A percentile compares a stretch with the other conserved stretches of the same genome.
Evolutionary conservation across 805 yeast genomes (phyloP).

Genomic region (Wickerhamiella lipophila): DNA sequence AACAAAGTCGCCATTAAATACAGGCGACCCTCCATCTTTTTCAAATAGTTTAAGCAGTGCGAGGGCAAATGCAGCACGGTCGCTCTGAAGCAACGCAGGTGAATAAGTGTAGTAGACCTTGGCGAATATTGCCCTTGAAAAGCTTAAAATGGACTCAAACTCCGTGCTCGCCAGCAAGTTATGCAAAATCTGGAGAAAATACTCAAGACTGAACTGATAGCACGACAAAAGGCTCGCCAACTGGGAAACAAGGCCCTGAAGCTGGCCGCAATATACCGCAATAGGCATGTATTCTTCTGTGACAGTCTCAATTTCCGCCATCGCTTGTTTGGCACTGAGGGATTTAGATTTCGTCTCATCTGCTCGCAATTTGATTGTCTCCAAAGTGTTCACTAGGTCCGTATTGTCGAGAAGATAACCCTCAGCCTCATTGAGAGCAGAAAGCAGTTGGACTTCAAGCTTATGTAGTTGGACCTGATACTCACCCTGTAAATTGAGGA

Average conservation of each 20-base stretch:
- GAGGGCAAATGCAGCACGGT: conserved; percentile 32
- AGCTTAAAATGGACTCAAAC: conserved; percentile 17
- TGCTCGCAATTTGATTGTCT: conserved; percentile 52
- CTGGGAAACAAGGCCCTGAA: conserved; percentile 38
- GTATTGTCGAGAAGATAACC: conserved; percentile 57
- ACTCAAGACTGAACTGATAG: conserved; percentile 47
- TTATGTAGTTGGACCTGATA: conserved; percentile 41
- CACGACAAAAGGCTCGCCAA: conserved; percentile 36
- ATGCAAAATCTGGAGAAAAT: conserved; percentile 30
- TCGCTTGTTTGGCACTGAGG: conserved; percentile 40
- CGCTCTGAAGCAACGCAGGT: conserved; percentile 35
- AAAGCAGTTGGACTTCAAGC: conserved; percentile 49
- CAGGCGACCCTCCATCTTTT: neutral
- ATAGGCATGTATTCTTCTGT: conserved; percentile 39
- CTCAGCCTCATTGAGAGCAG: conserved; percentile 41
- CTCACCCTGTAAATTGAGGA: conserved; percentile 45
- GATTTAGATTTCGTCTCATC: conserved; percentile 40
- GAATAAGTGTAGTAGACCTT: conserved; percentile 37
- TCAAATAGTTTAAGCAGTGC: conserved; percentile 25
- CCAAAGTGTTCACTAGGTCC: conserved; percentile 45
- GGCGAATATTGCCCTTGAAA: conserved; percentile 34
- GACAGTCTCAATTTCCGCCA: conserved; percentile 40
- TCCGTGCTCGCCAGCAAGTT: conserved; percentile 10
- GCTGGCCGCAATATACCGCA: conserved; percentile 41
- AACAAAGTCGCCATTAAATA: neutral